Base-by-base conservation (phyloP, 2,329 filamentous ascomycete species). In the Nemania abortiva region DNA sequence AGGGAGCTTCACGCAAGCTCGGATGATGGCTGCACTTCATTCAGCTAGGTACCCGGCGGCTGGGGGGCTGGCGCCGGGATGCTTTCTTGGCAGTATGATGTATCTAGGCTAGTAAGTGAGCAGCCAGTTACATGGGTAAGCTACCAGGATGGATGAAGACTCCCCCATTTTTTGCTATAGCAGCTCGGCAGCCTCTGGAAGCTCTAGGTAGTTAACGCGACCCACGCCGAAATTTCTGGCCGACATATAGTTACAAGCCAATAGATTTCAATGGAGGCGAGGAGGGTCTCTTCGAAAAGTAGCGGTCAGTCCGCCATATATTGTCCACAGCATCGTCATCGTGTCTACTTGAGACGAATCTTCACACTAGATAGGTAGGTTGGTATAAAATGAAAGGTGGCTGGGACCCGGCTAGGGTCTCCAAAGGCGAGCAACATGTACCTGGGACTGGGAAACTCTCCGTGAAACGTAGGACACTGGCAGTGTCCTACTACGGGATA, bases 1-100 rank as follows among this genome's bases (percentile, higher is more conserved):
- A 59, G 60, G 53, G 64, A 64, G 60, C 68, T 70, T 63, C 56
- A 58, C 34, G 34, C 34, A 37, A 63, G 65, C 65, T 68, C 18
- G 37, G 39, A 52, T 39, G 5, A 34, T 39, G 18, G 29, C 54
- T 3, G 47, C 42, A 24, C 55, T 24, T 34, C 42, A 59, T 27
- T 39, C 49, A 49, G 58, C 11, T 37, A 37, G 34, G 34, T 37
- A 37, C 34, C 37, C n/a, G 49, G 63, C 37, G 47, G 57, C 57
- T 60, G 49, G 56, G 54, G 37, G 34, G 47, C 9, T 45, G 64
- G 58, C 27, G 50, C 60, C 50, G 37, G 50, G 60, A 15, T 47
- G 6, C 13, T 62, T 45, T 54, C 42, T 52, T 63, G 60, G 60
- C 60, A 9, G 47, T 50, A 20, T 7, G 37, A 29, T 27, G 24